phyloP scores from a whole-genome alignment of 2,329 filamentous ascomycete genomes.

The Pseudogymnoascus sp. region DNA sequence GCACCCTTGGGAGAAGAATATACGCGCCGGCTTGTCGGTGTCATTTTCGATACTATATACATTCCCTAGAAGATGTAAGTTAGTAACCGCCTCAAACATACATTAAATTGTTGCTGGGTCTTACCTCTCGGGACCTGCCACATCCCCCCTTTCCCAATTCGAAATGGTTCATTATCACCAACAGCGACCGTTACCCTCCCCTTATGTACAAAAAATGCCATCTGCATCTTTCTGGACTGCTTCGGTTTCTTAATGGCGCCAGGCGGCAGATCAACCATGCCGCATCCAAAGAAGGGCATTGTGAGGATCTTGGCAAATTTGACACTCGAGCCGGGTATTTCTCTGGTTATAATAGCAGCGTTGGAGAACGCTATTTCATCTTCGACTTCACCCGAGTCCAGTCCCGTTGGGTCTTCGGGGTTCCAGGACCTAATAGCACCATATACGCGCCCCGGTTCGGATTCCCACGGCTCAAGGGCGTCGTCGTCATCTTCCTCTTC shows the following conservation, averaged over 20 bases:
- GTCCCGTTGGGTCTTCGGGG: constrained; percentile 48
- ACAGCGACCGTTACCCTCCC: constrained; percentile 77
- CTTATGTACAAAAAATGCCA: constrained; percentile 85
- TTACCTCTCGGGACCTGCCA: constrained; percentile 93
- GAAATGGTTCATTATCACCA: constrained; percentile 61
- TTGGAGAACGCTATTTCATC: constrained; percentile 46
- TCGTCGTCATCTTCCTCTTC: constrained; percentile 42
- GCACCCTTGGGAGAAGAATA: constrained; percentile 91
- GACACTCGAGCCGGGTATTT: constrained; percentile 63
- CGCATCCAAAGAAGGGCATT: constrained; percentile 78
- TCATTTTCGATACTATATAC: constrained; percentile 87
- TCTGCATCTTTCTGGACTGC: constrained; percentile 92
- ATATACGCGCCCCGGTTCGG: constrained; percentile 52
- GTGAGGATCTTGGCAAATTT: constrained; percentile 82
- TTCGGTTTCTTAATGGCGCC: constrained; percentile 79
- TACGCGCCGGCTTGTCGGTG: constrained; percentile 58
- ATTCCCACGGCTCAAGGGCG: constrained; percentile 62
- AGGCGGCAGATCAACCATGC: constrained; percentile 80
- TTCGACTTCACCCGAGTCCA: constrained; percentile 45
- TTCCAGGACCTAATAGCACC: constrained; percentile 60
- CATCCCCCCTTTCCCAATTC: constrained; percentile 77
- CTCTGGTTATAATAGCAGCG: constrained; percentile 43
- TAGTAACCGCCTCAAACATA: background rate
- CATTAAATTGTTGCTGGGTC: constrained; percentile 25
- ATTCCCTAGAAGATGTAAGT: constrained; percentile 56